Evolutionary conservation across 1,139 yeast species (phyloP).

Genomic region (Candida sp.): DNA sequence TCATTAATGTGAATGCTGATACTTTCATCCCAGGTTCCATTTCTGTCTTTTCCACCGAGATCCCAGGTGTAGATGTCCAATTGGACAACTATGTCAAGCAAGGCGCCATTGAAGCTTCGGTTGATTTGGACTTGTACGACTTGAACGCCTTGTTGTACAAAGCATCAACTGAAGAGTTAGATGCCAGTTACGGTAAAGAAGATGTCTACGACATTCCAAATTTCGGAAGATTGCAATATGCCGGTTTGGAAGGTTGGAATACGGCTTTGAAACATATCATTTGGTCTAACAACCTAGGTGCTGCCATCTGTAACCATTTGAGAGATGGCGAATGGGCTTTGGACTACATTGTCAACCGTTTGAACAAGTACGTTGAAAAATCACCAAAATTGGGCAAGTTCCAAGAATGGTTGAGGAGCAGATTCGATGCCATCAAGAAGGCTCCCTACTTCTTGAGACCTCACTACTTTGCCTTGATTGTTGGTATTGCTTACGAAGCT

Average conservation of each 20-base stretch:
- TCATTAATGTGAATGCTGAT: conserved; percentile 50
- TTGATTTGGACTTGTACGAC: conserved; percentile 63
- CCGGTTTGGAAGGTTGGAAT: conserved; percentile 96
- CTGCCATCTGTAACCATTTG: conserved; percentile 80
- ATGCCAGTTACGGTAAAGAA: conserved; percentile 68
- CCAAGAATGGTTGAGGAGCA: conserved; percentile 67
- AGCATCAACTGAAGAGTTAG: conserved; percentile 89
- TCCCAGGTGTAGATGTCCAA: conserved; percentile 55
- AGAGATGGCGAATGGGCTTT: conserved; percentile 91
- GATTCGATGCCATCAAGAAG: conserved; percentile 65
- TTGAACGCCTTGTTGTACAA: conserved; percentile 77
- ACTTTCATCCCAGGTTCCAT: conserved; percentile 90
- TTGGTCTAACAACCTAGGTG: conserved; percentile 76
- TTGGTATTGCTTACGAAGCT: conserved; percentile 85
- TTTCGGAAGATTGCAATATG: conserved; percentile 75
- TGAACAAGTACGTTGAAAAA: conserved; percentile 54
- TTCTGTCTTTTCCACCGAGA: conserved; percentile 77
- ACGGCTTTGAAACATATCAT: conserved; percentile 68
- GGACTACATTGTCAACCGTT: conserved; percentile 71
- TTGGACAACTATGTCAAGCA: conserved; percentile 67
- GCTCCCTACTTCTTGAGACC: conserved; percentile 87
- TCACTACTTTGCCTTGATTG: conserved; percentile 78
- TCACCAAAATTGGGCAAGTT: conserved; percentile 54
- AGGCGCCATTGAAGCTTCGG: conserved; percentile 79
- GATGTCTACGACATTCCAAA: conserved; percentile 80